A percentile compares a stretch with the other conserved stretches of the same genome.
Conservation (phyloP, 495 filamentous ascomycete species). For the Penicillium salamii region DNA sequence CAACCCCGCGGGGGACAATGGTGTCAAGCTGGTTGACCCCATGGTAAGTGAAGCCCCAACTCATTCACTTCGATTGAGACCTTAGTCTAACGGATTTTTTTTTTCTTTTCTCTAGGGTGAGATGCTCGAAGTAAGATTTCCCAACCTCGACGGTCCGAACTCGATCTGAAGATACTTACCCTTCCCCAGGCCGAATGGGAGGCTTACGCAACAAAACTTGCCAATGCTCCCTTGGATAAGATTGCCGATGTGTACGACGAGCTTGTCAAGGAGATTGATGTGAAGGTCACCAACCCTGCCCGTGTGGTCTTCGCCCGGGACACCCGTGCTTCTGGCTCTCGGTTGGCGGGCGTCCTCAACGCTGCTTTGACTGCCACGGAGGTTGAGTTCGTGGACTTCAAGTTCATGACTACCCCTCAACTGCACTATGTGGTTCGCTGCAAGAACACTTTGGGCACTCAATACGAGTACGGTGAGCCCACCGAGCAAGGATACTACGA, state of each 20-base stretch:
- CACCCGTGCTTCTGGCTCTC: conserved; percentile 86
- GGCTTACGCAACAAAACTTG: conserved; percentile 75
- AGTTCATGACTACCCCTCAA: conserved; percentile 89
- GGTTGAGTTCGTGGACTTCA: conserved; percentile 73
- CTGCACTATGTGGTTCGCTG: conserved; percentile 94
- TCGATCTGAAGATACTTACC: neutral
- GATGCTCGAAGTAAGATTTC: conserved; percentile 75
- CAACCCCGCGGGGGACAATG: conserved; percentile 96
- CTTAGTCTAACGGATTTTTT: no score
- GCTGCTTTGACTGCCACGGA: conserved; percentile 74
- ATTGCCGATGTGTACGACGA: conserved; percentile 72
- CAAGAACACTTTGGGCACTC: conserved; percentile 82
- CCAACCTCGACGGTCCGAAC: neutral
- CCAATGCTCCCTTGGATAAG: conserved; percentile 74
- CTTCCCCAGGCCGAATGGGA: conserved; percentile 73
- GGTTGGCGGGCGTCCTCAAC: conserved; percentile 70
- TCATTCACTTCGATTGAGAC: no score
- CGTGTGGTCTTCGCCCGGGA: conserved; percentile 89
- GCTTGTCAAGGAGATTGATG: conserved; percentile 67
- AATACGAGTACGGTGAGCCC: conserved; percentile 79
- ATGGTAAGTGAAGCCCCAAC: conserved; percentile 56
- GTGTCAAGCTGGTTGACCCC: conserved; percentile 96
- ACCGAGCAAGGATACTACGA: conserved; percentile 92
- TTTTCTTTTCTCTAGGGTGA: no score
- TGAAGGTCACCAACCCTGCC: conserved; percentile 66